Conservation (phyloP, 768 basidiomycete genomes). For the Psilocybe azurescens region DNA sequence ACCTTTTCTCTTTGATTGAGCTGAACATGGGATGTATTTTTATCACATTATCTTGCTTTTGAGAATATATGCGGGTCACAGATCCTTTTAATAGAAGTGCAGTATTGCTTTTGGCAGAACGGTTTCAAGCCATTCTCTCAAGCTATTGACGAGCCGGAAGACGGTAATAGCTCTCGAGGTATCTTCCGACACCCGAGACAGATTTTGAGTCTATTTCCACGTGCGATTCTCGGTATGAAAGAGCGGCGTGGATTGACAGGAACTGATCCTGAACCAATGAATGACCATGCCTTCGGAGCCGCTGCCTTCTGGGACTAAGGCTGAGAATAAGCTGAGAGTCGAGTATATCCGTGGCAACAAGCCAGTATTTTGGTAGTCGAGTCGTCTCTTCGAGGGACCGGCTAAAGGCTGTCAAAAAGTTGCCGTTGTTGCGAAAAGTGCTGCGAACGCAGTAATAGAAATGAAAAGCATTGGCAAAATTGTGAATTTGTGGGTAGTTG, state of each 20-base stretch:
- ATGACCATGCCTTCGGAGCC: neutral
- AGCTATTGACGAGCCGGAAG: neutral
- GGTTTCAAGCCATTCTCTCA: neutral
- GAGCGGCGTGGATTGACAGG: neutral
- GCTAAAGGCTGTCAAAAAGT: conserved; percentile 6
- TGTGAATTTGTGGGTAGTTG: neutral
- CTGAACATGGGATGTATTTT: neutral
- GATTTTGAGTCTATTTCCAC: conserved; percentile 1
- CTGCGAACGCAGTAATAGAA: neutral
- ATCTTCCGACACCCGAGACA: neutral
- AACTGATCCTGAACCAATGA: neutral
- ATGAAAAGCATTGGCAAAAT: neutral
- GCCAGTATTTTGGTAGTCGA: conserved; percentile 15
- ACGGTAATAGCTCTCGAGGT: neutral
- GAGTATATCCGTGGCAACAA: conserved; percentile 20
- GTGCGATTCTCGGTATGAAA: neutral
- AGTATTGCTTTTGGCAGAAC: neutral
- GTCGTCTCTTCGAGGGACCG: neutral
- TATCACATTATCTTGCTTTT: neutral
- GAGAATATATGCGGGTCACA: neutral
- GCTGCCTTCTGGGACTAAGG: neutral
- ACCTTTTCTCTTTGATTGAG: neutral
- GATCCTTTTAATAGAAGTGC: neutral
- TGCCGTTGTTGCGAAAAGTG: neutral
- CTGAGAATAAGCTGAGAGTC: conserved; percentile 4